phyloP scores from a whole-genome alignment of 164 flowering plant genomes.

The Echeveria elegans region DNA sequence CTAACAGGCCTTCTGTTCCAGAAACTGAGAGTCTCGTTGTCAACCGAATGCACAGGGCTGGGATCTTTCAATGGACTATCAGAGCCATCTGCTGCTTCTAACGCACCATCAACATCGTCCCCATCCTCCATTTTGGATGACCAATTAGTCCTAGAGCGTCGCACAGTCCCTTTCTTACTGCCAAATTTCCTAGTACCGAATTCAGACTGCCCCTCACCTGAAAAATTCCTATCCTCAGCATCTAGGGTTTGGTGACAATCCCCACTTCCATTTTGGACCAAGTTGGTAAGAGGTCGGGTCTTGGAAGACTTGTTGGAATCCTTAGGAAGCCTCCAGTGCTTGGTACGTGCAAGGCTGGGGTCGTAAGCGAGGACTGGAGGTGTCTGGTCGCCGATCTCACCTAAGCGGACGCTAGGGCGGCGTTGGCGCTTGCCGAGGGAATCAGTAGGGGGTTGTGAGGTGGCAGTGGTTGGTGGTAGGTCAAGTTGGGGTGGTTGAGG shows the following conservation, averaged over 20 bases:
- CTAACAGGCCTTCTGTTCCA: constrained; percentile 19
- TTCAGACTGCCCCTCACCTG: constrained; percentile 8
- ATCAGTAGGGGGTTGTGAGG: background rate
- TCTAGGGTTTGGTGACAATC: constrained; percentile 8
- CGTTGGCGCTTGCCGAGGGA: constrained; percentile 23
- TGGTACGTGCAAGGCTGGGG: constrained; percentile 16
- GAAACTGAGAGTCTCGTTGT: constrained; percentile 15
- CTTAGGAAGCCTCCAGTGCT: constrained; percentile 15
- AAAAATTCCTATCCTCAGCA: constrained; percentile 5
- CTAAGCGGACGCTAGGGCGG: constrained; percentile 59
- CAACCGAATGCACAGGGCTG: constrained; percentile 20
- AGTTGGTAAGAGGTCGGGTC: constrained; percentile 16
- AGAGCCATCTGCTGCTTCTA: constrained; percentile 1
- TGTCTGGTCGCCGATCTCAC: constrained; percentile 43
- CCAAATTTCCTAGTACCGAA: background rate
- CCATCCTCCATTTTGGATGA: constrained; percentile 13
- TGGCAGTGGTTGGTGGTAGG: background rate
- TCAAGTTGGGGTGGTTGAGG: background rate
- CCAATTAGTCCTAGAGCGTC: constrained; percentile 5
- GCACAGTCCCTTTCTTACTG: constrained; percentile 3
- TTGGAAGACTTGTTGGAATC: constrained; percentile 11
- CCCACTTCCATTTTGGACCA: constrained; percentile 9
- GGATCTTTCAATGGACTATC: constrained; percentile 20
- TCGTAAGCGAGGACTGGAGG: constrained; percentile 23
- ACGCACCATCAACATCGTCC: constrained; percentile 7